These are phyloP conservation scores for Pseudocercospora eumusae DNA, from an alignment of 2,329 filamentous ascomycete genomes.

Conservation along the genomic window DNA sequence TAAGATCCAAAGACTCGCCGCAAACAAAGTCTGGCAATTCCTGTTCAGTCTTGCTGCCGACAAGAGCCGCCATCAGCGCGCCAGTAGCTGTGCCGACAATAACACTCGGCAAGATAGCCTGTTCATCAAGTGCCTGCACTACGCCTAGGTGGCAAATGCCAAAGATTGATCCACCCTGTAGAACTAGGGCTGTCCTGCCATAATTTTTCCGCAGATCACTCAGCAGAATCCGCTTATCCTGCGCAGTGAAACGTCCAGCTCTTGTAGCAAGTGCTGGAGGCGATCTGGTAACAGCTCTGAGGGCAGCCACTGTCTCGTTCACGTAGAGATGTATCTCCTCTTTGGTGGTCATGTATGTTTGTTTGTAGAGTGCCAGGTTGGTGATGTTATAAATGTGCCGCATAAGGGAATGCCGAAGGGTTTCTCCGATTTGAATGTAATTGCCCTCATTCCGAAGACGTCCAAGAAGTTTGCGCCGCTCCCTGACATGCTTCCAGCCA, in stretches of 20 bases:
- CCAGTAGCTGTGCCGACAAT: slow-evolving; percentile 90
- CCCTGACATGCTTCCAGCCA: slow-evolving; percentile 27
- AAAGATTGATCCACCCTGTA: slow-evolving; percentile 85
- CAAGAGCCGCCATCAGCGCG: slow-evolving; percentile 82
- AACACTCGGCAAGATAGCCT: slow-evolving; percentile 76
- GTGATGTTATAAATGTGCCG: slow-evolving; percentile 90
- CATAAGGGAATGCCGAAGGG: slow-evolving; percentile 70
- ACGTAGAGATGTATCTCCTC: slow-evolving; percentile 90
- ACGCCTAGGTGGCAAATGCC: slow-evolving; percentile 93
- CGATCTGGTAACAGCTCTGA: slow-evolving; percentile 72
- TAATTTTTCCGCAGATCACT: slow-evolving; percentile 90
- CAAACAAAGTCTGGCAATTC: slow-evolving; percentile 76
- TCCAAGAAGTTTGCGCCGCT: slow-evolving; percentile 23
- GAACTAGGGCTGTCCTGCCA: slow-evolving; percentile 74
- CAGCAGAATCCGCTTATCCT: slow-evolving; percentile 81
- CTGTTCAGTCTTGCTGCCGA: slow-evolving; percentile 83
- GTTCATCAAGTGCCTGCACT: slow-evolving; percentile 75
- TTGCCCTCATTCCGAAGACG: slow-evolving; percentile 21
- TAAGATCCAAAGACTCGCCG: slow-evolving; percentile 78
- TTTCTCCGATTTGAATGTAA: slow-evolving; percentile 46
- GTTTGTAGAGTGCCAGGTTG: slow-evolving; percentile 76
- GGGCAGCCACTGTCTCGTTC: slow-evolving; percentile 75
- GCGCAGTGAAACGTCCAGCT: slow-evolving; percentile 58
- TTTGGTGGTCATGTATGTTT: slow-evolving; percentile 88
- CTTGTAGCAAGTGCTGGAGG: slow-evolving; percentile 50